Percentiles rank a stretch among this genome's conserved stretches.
These are phyloP conservation scores for Phylloporus sp. DNA, from an alignment of 1,284 basidiomycete genomes.

Conservation along the genomic window DNA sequence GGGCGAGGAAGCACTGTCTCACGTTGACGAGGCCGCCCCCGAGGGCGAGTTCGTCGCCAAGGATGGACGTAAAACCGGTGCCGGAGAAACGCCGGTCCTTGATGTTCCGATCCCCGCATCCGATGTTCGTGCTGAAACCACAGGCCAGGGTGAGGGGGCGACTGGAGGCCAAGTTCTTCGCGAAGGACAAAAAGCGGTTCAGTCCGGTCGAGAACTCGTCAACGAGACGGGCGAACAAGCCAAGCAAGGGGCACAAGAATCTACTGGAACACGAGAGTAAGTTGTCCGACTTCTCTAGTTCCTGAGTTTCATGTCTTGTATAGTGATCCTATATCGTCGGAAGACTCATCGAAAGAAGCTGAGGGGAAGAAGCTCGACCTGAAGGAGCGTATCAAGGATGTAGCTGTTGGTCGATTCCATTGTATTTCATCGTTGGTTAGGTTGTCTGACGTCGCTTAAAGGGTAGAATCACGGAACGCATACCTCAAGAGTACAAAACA, in stretches of 20 bases:
- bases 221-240: constrained; percentile 17
- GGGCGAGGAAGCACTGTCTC: constrained; percentile 59
- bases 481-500: constrained; percentile 48
- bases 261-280: constrained; percentile 25
- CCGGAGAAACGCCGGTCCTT: constrained; percentile 51
- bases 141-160: constrained; percentile 37
- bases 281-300: background rate
- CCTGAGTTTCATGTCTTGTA: background rate
- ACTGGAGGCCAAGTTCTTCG: constrained; percentile 18
- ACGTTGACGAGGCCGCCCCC: constrained; percentile 74
- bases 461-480: constrained; percentile 33
- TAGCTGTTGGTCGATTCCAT: constrained; percentile 34
- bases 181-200: constrained; percentile 30
- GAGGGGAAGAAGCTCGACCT: constrained; percentile 57
- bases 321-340: constrained; percentile 14
- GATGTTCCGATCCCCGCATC: constrained; percentile 55
- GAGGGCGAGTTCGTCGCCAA: constrained; percentile 59
- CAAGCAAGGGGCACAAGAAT: constrained; percentile 18
- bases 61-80: constrained; percentile 49
- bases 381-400: constrained; percentile 49
- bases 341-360: constrained; percentile 39
- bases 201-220: constrained; percentile 20
- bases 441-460: constrained; percentile 8
- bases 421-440: background rate
- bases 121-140: constrained; percentile 39